Percentiles rank a stretch among this genome's conserved stretches.
phyloP scores from a whole-genome alignment of 169 alveolate species.

The Neospora caninum region DNA sequence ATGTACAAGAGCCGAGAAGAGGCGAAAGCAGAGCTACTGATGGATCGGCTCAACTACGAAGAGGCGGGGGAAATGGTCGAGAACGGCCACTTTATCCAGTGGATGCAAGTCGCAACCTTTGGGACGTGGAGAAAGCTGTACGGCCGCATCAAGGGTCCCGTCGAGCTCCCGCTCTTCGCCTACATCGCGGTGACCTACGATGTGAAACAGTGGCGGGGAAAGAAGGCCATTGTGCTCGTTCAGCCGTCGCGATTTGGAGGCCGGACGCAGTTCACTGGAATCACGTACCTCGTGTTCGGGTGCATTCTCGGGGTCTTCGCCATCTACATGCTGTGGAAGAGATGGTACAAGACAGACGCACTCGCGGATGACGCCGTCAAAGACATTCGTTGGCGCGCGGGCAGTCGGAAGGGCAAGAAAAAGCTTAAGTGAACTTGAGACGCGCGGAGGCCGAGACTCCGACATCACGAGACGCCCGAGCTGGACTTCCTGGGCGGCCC shows the following conservation, averaged over 20 bases:
- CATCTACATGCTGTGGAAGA: slow-evolving; percentile 36
- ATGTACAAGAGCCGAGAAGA: not conserved
- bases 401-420: not conserved
- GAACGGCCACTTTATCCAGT: slow-evolving; percentile 52
- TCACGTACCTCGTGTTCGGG: slow-evolving; percentile 40
- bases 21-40: slow-evolving; percentile 11
- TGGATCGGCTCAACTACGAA: slow-evolving; percentile 44
- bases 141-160: slow-evolving; percentile 61
- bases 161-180: slow-evolving; percentile 52
- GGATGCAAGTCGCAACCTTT: slow-evolving; percentile 59
- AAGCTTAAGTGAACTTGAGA: not conserved
- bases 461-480: too few species aligned
- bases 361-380: not conserved
- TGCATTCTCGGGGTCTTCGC: slow-evolving; percentile 21
- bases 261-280: slow-evolving; percentile 40
- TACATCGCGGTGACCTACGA: slow-evolving; percentile 37
- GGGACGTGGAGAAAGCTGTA: slow-evolving; percentile 52
- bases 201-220: slow-evolving; percentile 42
- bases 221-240: slow-evolving; percentile 49
- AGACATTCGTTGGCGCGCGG: slow-evolving; percentile 12
- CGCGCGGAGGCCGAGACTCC: too few species aligned
- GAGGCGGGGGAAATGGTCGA: slow-evolving; percentile 66
- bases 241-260: slow-evolving; percentile 32
- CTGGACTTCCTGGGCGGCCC: too few species aligned
- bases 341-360: not conserved